phyloP scores from a whole-genome alignment of 1,284 basidiomycete genomes.

The Mrakiaceae sp. region DNA sequence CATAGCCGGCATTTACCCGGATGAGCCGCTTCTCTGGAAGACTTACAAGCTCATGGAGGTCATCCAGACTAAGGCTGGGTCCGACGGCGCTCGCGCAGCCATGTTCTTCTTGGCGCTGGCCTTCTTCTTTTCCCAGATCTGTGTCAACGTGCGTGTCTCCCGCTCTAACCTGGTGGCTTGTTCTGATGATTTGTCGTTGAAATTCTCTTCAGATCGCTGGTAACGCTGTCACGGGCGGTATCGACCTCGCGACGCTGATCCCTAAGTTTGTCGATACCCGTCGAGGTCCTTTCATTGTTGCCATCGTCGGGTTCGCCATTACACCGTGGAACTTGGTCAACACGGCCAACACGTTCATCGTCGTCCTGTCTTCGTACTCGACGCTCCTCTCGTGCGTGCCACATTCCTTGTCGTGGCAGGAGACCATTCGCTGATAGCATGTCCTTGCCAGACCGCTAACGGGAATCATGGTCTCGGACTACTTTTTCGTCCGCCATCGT shows the following conservation, averaged over 20 bases:
- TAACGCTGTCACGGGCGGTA: constrained; percentile 34
- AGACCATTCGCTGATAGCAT: not conserved
- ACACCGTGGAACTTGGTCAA: not conserved
- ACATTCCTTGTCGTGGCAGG: too few relatives aligned
- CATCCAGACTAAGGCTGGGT: constrained; percentile 26
- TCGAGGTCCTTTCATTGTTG: constrained; percentile 28
- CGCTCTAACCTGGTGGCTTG: not conserved
- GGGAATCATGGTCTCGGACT: constrained; percentile 33
- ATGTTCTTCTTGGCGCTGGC: constrained; percentile 34
- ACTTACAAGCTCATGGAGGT: constrained; percentile 32
- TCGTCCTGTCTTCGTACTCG: constrained; percentile 33
- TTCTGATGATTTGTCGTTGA: not conserved
- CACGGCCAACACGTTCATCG: constrained; percentile 30
- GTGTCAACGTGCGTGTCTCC: constrained; percentile 32
- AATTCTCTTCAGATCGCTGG: constrained; percentile 15
- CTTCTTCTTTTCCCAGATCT: constrained; percentile 33
- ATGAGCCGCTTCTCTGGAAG: constrained; percentile 31
- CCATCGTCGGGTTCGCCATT: constrained; percentile 26
- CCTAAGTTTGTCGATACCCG: constrained; percentile 37
- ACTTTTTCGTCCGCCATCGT: constrained; percentile 32
- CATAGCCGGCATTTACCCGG: constrained; percentile 29
- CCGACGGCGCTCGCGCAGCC: constrained; percentile 30
- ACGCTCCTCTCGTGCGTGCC: constrained; percentile 27
- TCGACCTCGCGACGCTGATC: constrained; percentile 35
- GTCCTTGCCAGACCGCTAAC: not conserved